Evolutionary conservation across 768 basidiomycete species (phyloP), one percentile per base, ranked within the genome.

Genomic region (Calvatia gigantea): DNA sequence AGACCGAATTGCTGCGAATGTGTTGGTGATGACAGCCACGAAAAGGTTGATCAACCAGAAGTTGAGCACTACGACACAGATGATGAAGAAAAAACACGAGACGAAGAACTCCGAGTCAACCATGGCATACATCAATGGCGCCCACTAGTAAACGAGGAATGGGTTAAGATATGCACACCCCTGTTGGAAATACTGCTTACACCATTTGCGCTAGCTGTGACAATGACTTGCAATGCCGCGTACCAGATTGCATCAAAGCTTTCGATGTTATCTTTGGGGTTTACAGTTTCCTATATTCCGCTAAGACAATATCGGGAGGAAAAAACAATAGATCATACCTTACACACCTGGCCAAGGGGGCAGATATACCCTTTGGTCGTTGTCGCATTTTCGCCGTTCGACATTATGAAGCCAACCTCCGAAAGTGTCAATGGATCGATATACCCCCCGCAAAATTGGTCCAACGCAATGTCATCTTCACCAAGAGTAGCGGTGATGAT

Each of bases 11-110:
- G 89, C 90, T 15, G 84, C 84, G 67, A 98, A 98, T 0, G 91
- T 91, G 64, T 93, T 89, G 27, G 93, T 92, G 59, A 96, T 95
- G n/a, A 97, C 94, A 15, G 95, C 94, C 54, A 97, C 91, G 66
- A 95, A 89, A 41, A 97, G 70, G 67, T 94, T 94, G 76, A 95
- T 87, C 56, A 96, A 77, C 91, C 91, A 93, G 67, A 97, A 92
- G 69, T 98, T 96, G 62, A 98, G 78, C 21, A 97, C 80, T 60
- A 98, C 73, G 58, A 98, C 75, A 52, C 86, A 86, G 28, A 85
- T 71, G 58, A 98, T 86, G 74, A 91, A 97, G 73, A 91, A 98
- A 56, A 94, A 75, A 59, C 82, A 87, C 1, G 93, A 91, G n/a
- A 87, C 72, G 66, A 89, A 91, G 70, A 87, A 95, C 65, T 98